Base-by-base conservation (phyloP, 2,329 filamentous ascomycete species). In the Hymenoscyphus scutula region DNA sequence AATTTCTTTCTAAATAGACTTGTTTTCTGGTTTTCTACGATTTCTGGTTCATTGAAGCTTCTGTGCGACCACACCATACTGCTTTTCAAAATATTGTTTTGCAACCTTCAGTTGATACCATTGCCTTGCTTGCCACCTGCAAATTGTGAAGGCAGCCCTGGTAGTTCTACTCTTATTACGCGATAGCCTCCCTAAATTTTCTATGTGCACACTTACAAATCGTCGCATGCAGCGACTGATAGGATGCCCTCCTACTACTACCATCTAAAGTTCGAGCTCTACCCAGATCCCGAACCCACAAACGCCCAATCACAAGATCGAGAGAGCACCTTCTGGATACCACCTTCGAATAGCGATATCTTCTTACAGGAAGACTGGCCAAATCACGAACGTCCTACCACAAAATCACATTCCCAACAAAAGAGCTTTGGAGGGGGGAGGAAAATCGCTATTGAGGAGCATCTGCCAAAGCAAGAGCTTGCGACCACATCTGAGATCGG, bases 221-320 rank as follows among this genome's bases (percentile, higher is more conserved):
- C 41, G 41, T 48, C 41, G 41, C 17, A 54, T 64, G 55, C 59
- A 23, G 29, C 27, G n/a, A 29, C 25, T 15, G 27, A 23, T 34
- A 27, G 32, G 29, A 71, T 72, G 69, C 70, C 68, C 60, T 70
- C 81, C 32, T 87, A 86, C 73, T 84, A 84, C 67, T 89, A 88
- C 70, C 85, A 89, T 69, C 72, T 89, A n/a, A 87, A 84, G 68
- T 82, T 89, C 70, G 86, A 89, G 76, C 79, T 89, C 51, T 89
- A 88, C 73, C 64, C 71, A 54, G 67, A 67, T 41, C 66, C 64
- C 53, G 7, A 58, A 60, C 37, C 53, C 23, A 10, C 34, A 19
- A 23, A 8, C 56, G 27, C 41, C 57, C 37, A 34, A 23, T 19
- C n/a, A 62, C 65, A 25, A 34, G 65, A 41, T 41, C 54, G n/a